Base-by-base conservation (phyloP, 1,284 basidiomycete species). In the Termitomyces sp. region DNA sequence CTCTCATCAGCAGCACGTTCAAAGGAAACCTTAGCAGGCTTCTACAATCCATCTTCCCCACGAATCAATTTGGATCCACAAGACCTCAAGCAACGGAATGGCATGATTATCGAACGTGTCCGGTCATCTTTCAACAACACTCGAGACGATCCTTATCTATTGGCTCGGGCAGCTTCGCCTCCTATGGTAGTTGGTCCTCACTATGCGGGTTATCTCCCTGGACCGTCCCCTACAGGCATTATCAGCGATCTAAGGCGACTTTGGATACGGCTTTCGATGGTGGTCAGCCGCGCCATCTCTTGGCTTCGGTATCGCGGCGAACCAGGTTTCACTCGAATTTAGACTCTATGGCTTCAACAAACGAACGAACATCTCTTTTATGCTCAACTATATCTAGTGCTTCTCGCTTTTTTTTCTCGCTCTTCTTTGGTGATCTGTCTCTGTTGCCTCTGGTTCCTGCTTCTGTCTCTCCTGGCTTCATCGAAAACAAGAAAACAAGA, bases 231-330 rank as follows among this genome's bases (percentile, higher is more conserved):
- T 0, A 48, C 31, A 2, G 56, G 53, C 2, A 21, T 54, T 0
- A 4, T 50, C 2, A 13, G 8, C 10, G 15, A 26, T n/a, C n/a
- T 53, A 2, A 28, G 33, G 9, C 38, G 52, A 7, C 24, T 46
- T 15, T 57, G 52, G 47, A 45, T 53, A 1, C 38, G 52, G 1
- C 1, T 49, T 3, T 21, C 24, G 2, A 54, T 57, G 48, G 47
- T 48, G 7, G 45, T 43, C 33, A n/a, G 83, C 84, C 60, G 78
- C 10, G 50, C 24, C 19, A 5, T 36, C 0, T 38, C 50, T 1
- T 36, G 50, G 40, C 9, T 52, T 0, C 12, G 34, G 33, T 28
- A 15, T 19, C n/a, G 46, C 5, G 30, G 30, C 30, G 30, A 42
- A 30, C 49, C 30, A 0, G 26, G 10, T 6, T 39, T 8, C 15